These are phyloP conservation scores for Kuraishia borneana DNA, from an alignment of 805 yeast species.

Conservation along the genomic window DNA sequence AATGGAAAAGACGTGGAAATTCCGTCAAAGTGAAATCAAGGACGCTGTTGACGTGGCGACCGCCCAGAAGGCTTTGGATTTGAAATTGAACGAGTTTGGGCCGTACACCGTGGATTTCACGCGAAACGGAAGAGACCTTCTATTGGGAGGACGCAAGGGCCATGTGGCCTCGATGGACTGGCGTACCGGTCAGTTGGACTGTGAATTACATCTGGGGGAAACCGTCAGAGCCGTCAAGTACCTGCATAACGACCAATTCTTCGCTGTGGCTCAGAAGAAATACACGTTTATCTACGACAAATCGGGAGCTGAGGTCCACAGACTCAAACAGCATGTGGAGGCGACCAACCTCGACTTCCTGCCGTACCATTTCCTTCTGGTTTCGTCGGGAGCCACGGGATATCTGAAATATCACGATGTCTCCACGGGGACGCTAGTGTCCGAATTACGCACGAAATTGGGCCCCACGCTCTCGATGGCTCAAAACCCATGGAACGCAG, in stretches of 20 bases:
- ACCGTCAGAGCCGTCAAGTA: slow-evolving; percentile 86
- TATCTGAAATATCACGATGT: slow-evolving; percentile 89
- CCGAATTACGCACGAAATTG: slow-evolving; percentile 74
- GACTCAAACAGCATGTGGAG: slow-evolving; percentile 83
- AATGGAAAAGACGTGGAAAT: slow-evolving; percentile 88
- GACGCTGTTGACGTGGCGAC: slow-evolving; percentile 71
- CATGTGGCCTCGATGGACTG: slow-evolving; percentile 95
- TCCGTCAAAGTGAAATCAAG: slow-evolving; percentile 68
- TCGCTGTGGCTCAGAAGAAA: slow-evolving; percentile 95
- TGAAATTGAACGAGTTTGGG: slow-evolving; percentile 68
- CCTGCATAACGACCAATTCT: slow-evolving; percentile 83
- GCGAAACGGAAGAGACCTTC: slow-evolving; percentile 75
- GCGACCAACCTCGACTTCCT: slow-evolving; percentile 74
- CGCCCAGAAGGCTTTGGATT: slow-evolving; percentile 61
- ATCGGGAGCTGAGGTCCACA: slow-evolving; percentile 84
- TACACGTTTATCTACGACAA: slow-evolving; percentile 88
- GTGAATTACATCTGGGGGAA: slow-evolving; percentile 80
- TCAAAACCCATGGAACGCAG: slow-evolving; percentile 94
- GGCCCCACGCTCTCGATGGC: slow-evolving; percentile 87
- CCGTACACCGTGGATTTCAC: slow-evolving; percentile 79
- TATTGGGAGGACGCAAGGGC: slow-evolving; percentile 85
- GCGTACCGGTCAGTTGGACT: slow-evolving; percentile 73
- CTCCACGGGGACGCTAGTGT: slow-evolving; percentile 78
- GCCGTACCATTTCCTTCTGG: slow-evolving; percentile 85
- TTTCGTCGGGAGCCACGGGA: slow-evolving; percentile 84